These are phyloP conservation scores for Collybia nuda DNA, from an alignment of 768 basidiomycete genomes.

Conservation along the genomic window DNA sequence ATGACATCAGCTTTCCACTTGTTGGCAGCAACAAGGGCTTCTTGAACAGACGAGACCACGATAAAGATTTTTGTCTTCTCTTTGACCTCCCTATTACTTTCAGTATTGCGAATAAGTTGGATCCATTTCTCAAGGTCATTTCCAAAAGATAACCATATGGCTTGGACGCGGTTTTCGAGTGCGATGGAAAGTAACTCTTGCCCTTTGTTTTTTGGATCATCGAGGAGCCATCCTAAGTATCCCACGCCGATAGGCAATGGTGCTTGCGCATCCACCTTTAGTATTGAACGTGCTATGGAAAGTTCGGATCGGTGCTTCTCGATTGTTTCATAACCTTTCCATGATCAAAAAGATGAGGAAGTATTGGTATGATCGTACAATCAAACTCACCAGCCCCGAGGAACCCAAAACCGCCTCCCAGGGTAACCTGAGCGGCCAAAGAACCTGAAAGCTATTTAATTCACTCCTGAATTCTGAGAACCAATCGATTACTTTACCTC, in stretches of 20 bases:
- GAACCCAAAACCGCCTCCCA: constrained; percentile 78
- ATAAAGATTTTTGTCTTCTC: constrained; percentile 54
- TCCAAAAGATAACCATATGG: constrained; percentile 79
- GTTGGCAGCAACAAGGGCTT: constrained; percentile 58
- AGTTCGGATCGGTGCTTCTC: constrained; percentile 52
- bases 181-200: constrained; percentile 45
- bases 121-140: constrained; percentile 60
- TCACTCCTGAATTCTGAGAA: constrained; percentile 12
- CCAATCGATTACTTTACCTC: constrained; percentile 36
- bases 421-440: constrained; percentile 59
- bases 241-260: constrained; percentile 70
- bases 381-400: constrained; percentile 52
- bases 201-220: constrained; percentile 40
- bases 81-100: constrained; percentile 33
- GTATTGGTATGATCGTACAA: neutral
- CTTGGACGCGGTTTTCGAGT: constrained; percentile 55
- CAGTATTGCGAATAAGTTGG: constrained; percentile 53
- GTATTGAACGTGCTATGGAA: constrained; percentile 43
- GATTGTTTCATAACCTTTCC: constrained; percentile 45
- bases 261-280: constrained; percentile 32
- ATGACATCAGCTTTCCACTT: constrained; percentile 75
- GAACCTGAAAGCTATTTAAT: constrained; percentile 26
- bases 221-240: constrained; percentile 71
- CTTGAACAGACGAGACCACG: constrained; percentile 59
- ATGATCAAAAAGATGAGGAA: constrained; percentile 4